Base-by-base conservation (phyloP, 441 rosid genomes). In the Francoa sonchifolia region DNA sequence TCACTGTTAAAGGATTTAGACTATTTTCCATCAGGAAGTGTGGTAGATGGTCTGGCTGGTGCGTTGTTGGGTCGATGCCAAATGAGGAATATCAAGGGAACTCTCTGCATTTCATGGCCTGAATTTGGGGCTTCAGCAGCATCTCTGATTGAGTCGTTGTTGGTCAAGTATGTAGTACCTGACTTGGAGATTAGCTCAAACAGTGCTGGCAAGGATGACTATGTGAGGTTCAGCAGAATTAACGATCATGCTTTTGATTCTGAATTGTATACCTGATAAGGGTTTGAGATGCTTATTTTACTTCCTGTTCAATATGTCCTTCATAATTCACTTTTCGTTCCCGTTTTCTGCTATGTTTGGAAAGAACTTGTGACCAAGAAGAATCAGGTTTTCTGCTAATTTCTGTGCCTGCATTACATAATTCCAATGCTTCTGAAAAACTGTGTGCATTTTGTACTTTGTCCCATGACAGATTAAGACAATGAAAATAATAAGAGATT, bases 11-110 rank as follows among this genome's bases (percentile, higher is more conserved):
- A 71, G 42, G 74, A 61, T 44, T 53, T 89, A 5, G 82, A 82
- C 43, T 74, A 82, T 69, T 82, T 77, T 41, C 95, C 99, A 29
- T 86, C 96, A 4, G 96, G 93, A 28, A 90, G 99, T 56, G 55
- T 82, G 63, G 55, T 80, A 5, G 95, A 90, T 34, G 96, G 96
- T 55, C 51, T 86, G 45, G 75, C 83, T 43, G 93, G 96, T 63
- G 83, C 95, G 1, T 52, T 86, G 50, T 66, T 90, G 68, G 61
- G 74, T 54, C 73, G 54, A 9, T 86, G 90, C 48, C 95, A 90
- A 56, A 52, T 79, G 58, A 71, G 56, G 71, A 76, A 80, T 57
- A 66, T 73, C 17, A 82, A 63, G 66, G 93, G 95, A 41, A 58
- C 77, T 1, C 57, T 78, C 9, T 75, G 77, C 41, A 65, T 82